These are phyloP conservation scores for Pugionium dolabratum DNA, from an alignment of 345 rosid species.

Conservation along the genomic window DNA sequence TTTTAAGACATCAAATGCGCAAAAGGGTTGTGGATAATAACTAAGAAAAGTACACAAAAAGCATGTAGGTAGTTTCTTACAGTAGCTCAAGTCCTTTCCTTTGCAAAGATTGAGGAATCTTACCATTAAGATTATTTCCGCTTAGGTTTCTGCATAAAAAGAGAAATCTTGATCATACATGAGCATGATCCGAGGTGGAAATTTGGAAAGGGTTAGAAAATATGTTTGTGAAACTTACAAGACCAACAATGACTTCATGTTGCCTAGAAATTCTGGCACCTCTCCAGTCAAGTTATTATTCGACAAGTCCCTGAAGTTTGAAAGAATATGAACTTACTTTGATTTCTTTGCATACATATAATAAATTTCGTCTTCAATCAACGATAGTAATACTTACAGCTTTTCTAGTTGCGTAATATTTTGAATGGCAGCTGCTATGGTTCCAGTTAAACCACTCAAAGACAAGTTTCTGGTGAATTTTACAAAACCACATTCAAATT, in stretches of 20 bases:
- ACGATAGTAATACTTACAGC: conserved; percentile 40
- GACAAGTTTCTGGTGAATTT: conserved; percentile 38
- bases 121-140: conserved; percentile 48
- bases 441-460: conserved; percentile 46
- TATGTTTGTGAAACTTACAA: conserved; percentile 45
- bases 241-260: conserved; percentile 38
- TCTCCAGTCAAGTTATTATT: conserved; percentile 50
- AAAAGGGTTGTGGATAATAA: neutral
- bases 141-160: conserved; percentile 44
- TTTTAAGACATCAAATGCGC: neutral
- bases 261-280: conserved; percentile 51
- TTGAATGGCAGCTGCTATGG: conserved; percentile 38
- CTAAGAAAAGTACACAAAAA: neutral
- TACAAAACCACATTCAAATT: neutral
- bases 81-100: conserved; percentile 23
- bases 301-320: conserved; percentile 56
- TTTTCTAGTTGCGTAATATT: conserved; percentile 37
- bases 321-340: neutral
- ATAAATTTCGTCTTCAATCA: neutral
- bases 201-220: neutral
- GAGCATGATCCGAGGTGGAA: neutral
- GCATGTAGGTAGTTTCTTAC: conserved; percentile 18
- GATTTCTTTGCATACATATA: neutral
- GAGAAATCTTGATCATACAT: neutral
- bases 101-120: conserved; percentile 43